These are phyloP conservation scores for Dicorynia guianensis DNA, from an alignment of 306 rosid species.

Conservation along the genomic window DNA sequence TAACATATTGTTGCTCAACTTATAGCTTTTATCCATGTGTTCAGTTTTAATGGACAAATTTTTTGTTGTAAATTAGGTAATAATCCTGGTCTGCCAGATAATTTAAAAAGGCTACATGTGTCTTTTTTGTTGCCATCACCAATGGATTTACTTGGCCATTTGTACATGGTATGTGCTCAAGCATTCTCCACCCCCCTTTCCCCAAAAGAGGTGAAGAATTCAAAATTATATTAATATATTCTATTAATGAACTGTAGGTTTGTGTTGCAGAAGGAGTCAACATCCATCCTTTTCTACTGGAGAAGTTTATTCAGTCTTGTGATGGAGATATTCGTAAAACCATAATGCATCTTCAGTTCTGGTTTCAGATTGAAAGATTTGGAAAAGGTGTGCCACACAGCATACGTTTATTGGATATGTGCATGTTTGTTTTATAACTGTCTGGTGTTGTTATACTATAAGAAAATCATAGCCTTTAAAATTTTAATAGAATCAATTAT, in stretches of 20 bases:
- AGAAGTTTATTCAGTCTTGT: slow-evolving; percentile 65
- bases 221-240: slow-evolving; percentile 23
- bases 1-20: slow-evolving; percentile 25
- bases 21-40: slow-evolving; percentile 32
- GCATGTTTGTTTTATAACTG: slow-evolving; percentile 20
- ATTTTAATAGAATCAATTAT: neutral
- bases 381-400: slow-evolving; percentile 56
- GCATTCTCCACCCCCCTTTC: slow-evolving; percentile 23
- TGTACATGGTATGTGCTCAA: slow-evolving; percentile 65
- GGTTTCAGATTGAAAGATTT: slow-evolving; percentile 75
- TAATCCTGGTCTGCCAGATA: slow-evolving; percentile 65
- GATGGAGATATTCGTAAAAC: slow-evolving; percentile 81
- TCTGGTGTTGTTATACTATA: neutral
- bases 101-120: slow-evolving; percentile 55
- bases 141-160: slow-evolving; percentile 69
- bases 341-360: slow-evolving; percentile 87
- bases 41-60: slow-evolving; percentile 17
- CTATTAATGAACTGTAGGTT: slow-evolving; percentile 62
- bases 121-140: slow-evolving; percentile 69
- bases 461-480: slow-evolving; percentile 18
- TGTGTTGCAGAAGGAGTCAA: slow-evolving; percentile 69
- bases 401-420: slow-evolving; percentile 21
- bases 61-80: slow-evolving; percentile 64
- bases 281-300: slow-evolving; percentile 59
- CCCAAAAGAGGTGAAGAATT: slow-evolving; percentile 19